These are phyloP conservation scores for Catenaria anguillulae DNA, from an alignment of 371 early-diverging fungal species.

Conservation along the genomic window DNA sequence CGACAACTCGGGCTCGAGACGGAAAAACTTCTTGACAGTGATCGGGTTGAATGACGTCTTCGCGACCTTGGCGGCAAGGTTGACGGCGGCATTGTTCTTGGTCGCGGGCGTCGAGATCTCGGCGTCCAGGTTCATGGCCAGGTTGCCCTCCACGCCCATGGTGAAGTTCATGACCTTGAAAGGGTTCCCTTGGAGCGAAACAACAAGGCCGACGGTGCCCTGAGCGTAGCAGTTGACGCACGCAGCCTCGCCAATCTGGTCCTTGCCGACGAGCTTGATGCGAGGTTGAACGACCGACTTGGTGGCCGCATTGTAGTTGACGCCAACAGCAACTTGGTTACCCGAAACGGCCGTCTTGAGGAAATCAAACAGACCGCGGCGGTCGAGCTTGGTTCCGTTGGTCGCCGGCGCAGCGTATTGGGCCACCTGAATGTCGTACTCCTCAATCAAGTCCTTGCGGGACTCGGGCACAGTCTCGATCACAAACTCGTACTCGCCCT, in stretches of 20 bases:
- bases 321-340: background rate
- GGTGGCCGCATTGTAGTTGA: background rate
- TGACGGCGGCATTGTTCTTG: no score
- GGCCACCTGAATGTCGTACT: background rate
- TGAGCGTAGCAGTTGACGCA: background rate
- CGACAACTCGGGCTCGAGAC: background rate
- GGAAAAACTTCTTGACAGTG: background rate
- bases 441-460: background rate
- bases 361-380: background rate
- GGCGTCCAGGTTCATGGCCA: background rate
- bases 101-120: background rate
- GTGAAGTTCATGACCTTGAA: background rate
- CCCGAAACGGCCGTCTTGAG: background rate
- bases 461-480: background rate
- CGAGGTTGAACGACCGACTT: no score
- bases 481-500: background rate
- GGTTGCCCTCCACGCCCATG: background rate
- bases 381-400: background rate
- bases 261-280: background rate
- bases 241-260: background rate
- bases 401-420: background rate
- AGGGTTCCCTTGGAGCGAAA: background rate
- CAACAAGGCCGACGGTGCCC: background rate
- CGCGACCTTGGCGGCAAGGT: background rate
- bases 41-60: background rate